Evolutionary conservation across 2,329 filamentous ascomycete species (phyloP).

Genomic region (Lachnellula occidentalis): DNA sequence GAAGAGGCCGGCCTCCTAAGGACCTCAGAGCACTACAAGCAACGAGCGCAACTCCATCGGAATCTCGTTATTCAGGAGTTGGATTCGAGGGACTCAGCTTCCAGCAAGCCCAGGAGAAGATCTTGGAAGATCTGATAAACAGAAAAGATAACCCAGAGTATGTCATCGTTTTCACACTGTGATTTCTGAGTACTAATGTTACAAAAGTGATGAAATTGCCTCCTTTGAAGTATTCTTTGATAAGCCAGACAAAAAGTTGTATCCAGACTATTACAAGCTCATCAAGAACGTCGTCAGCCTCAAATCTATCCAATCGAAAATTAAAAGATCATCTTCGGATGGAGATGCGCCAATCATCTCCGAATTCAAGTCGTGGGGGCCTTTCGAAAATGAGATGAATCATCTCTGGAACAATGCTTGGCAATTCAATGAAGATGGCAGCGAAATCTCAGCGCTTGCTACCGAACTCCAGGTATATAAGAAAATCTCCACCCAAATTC

Average conservation of each 20-base stretch:
- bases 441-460: constrained; percentile 73
- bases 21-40: constrained; percentile 28
- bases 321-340: constrained; percentile 67
- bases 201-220: constrained; percentile 58
- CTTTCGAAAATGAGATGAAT: constrained; percentile 73
- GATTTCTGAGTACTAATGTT: constrained; percentile 3
- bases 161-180: constrained; percentile 23
- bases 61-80: constrained; percentile 49
- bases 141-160: constrained; percentile 63
- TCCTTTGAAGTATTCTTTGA: constrained; percentile 71
- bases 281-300: constrained; percentile 78
- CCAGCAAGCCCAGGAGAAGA: constrained; percentile 81
- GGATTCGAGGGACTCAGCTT: constrained; percentile 70
- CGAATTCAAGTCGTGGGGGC: constrained; percentile 76
- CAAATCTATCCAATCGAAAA: constrained; percentile 68
- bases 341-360: constrained; percentile 53
- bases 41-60: constrained; percentile 36
- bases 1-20: constrained; percentile 24
- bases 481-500: constrained; percentile 9
- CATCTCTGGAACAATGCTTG: constrained; percentile 84
- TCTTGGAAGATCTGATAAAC: constrained; percentile 66
- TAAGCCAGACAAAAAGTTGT: constrained; percentile 60
- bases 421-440: constrained; percentile 88
- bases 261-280: constrained; percentile 82
- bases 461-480: constrained; percentile 67